phyloP scores from a whole-genome alignment of 495 filamentous ascomycete species.

The Tuber brumale region DNA sequence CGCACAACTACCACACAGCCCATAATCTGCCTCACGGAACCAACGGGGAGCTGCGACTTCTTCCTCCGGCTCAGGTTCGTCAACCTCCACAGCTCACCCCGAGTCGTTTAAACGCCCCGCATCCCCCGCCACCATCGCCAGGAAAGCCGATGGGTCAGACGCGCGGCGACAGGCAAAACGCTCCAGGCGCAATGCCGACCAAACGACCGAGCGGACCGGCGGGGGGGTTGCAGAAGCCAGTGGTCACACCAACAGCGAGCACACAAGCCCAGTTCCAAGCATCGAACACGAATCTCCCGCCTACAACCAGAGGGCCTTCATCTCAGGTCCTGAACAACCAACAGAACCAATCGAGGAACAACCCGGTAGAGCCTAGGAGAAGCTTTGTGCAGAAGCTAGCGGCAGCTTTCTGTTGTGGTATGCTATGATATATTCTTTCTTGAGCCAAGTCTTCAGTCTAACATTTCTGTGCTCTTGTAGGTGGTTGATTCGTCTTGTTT shows the following conservation, averaged over 20 bases:
- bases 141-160: slow-evolving; percentile 72
- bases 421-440: slow-evolving; percentile 7
- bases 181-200: slow-evolving; percentile 58
- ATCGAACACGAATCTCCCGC: slow-evolving; percentile 75
- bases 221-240: slow-evolving; percentile 61
- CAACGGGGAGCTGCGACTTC: slow-evolving; percentile 66
- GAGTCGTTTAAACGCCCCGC: slow-evolving; percentile 94
- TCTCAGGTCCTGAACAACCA: slow-evolving; percentile 35
- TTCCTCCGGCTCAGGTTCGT: slow-evolving; percentile 54
- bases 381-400: slow-evolving; percentile 34
- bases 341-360: slow-evolving; percentile 33
- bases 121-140: slow-evolving; percentile 82
- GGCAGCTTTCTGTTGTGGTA: slow-evolving; percentile 40
- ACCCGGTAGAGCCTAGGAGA: slow-evolving; percentile 33
- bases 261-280: slow-evolving; percentile 87
- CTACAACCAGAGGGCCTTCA: slow-evolving; percentile 33
- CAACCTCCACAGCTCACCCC: slow-evolving; percentile 60
- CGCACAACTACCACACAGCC: slow-evolving; percentile 66
- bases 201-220: slow-evolving; percentile 66
- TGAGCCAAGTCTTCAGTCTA: slow-evolving; percentile 11
- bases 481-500: slow-evolving; percentile 31
- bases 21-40: slow-evolving; percentile 68
- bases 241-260: slow-evolving; percentile 70
- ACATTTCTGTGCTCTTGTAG: slow-evolving; percentile 4
- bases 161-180: slow-evolving; percentile 75